A percentile compares a stretch with the other conserved stretches of the same genome.
Evolutionary conservation across 2,329 filamentous ascomycete species (phyloP).

Genomic region (Amauroascus niger): DNA sequence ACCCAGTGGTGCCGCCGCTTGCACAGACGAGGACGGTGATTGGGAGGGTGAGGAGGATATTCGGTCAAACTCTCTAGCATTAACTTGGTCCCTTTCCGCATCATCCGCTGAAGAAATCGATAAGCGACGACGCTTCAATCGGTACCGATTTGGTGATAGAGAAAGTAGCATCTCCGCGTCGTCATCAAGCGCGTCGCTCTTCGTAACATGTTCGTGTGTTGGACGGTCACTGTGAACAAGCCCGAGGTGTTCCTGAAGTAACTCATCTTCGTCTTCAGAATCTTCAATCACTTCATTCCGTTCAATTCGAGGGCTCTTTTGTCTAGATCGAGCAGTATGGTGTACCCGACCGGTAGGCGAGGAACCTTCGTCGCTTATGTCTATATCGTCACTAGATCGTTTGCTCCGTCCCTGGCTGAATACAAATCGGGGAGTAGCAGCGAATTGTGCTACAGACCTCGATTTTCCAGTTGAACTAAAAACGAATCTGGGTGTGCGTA

Average conservation of each 20-base stretch:
- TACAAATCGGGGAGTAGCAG: conserved; percentile 17
- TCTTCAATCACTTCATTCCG: conserved; percentile 14
- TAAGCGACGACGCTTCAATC: conserved; percentile 28
- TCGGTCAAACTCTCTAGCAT: conserved; percentile 14
- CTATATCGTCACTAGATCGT: conserved; percentile 3
- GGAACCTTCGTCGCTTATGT: conserved; percentile 7
- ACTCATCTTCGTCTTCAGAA: conserved; percentile 7
- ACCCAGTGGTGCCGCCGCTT: conserved; percentile 11
- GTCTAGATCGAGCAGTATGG: neutral
- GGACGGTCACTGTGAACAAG: neutral
- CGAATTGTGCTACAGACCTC: conserved; percentile 13
- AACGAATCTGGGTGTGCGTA: conserved; percentile 15
- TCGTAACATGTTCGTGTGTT: conserved; percentile 1
- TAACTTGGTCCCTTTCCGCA: neutral
- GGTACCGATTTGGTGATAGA: conserved; percentile 18
- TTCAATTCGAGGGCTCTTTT: neutral
- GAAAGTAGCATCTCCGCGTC: conserved; percentile 28
- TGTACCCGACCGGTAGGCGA: neutral
- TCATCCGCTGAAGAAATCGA: conserved; percentile 14
- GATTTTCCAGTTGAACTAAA: conserved; percentile 14
- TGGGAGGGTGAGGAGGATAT: conserved; percentile 18
- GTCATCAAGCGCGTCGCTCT: neutral
- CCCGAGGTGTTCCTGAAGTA: neutral
- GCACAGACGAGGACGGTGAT: neutral
- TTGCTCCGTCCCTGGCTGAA: conserved; percentile 6